phyloP scores from a whole-genome alignment of 2,329 filamentous ascomycete species.

The Bipolaris oryzae region DNA sequence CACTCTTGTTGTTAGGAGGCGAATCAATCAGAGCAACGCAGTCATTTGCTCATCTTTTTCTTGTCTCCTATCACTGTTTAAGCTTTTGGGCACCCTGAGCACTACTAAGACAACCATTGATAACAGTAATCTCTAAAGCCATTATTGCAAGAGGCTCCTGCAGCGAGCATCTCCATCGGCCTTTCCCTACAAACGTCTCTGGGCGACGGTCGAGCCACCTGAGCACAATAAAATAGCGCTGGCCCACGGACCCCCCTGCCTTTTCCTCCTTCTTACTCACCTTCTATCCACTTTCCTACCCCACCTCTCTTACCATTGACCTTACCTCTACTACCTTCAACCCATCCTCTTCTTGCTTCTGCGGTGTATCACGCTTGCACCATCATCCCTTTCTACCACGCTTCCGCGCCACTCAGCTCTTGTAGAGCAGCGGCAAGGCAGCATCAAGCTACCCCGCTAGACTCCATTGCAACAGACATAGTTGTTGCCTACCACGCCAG shows the following conservation, averaged over 20 bases:
- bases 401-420: not conserved
- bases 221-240: slow-evolving; percentile 19
- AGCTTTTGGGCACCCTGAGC: slow-evolving; percentile 7
- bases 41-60: slow-evolving; percentile 5
- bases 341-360: not conserved
- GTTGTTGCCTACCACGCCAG: not conserved
- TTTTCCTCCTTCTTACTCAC: slow-evolving; percentile 17
- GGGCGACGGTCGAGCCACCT: slow-evolving; percentile 21
- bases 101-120: slow-evolving; percentile 27
- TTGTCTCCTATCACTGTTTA: slow-evolving; percentile 3
- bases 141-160: slow-evolving; percentile 26
- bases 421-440: not conserved
- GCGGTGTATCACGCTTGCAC: not conserved
- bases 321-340: slow-evolving; percentile 13
- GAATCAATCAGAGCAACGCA: slow-evolving; percentile 1
- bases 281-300: slow-evolving; percentile 5
- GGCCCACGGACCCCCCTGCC: slow-evolving; percentile 14
- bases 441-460: not conserved
- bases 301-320: slow-evolving; percentile 6
- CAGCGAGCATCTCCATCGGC: slow-evolving; percentile 22
- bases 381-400: not conserved
- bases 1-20: not conserved
- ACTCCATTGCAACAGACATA: not conserved
- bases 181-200: slow-evolving; percentile 12
- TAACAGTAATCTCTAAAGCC: slow-evolving; percentile 40